Evolutionary conservation across 2,329 filamentous ascomycete genomes (phyloP).

Genomic region (Fusarium liriodendri): DNA sequence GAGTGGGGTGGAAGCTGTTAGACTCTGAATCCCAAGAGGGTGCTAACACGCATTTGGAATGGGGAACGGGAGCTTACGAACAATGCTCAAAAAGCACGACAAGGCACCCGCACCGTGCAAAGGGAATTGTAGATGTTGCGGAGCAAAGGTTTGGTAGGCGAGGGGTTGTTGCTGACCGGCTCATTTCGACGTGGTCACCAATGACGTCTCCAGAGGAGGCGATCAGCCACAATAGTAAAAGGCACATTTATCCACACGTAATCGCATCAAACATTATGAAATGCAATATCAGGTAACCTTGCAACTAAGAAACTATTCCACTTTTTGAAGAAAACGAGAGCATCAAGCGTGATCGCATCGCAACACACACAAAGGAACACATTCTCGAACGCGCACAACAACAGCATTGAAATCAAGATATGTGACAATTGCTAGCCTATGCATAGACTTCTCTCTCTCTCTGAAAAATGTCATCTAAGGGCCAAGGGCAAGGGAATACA

Average conservation of each 20-base stretch:
- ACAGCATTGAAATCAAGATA: not conserved
- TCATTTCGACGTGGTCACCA: not conserved
- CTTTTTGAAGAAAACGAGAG: not conserved
- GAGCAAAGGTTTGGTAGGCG: not conserved
- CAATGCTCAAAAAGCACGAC: not conserved
- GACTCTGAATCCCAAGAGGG: not conserved
- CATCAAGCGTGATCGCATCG: not conserved
- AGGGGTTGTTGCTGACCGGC: not conserved
- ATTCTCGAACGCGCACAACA: not conserved
- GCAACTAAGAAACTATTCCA: not conserved
- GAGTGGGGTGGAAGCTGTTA: not conserved
- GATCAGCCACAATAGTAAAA: not conserved
- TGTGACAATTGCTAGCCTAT: not conserved
- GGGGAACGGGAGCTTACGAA: not conserved
- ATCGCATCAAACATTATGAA: not conserved
- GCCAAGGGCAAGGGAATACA: not conserved
- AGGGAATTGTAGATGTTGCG: not conserved
- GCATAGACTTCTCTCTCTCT: not conserved
- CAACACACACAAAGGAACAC: not conserved
- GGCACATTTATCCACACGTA: not conserved
- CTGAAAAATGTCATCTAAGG: not conserved
- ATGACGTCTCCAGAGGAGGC: not conserved
- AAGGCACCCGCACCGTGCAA: not conserved
- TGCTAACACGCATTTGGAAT: not conserved
- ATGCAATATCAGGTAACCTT: not conserved